Evolutionary conservation across 176 grass and related monocot genomes (phyloP).

Genomic region (Sorghum bicolor): DNA sequence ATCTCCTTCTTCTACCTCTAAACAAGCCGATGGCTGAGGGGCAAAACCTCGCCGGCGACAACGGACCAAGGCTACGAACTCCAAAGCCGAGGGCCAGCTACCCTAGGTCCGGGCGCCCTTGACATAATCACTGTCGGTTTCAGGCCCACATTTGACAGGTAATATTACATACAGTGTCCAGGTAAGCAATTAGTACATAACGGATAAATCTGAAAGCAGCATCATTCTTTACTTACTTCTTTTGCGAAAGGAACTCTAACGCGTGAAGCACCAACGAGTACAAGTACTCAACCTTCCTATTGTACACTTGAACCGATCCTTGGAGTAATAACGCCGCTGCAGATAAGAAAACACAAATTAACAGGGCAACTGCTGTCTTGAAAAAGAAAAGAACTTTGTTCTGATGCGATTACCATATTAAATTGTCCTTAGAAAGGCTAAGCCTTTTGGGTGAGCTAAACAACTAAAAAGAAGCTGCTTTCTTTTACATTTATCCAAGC

Average conservation of each 20-base stretch:
- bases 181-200: background rate
- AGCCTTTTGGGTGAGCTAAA: background rate
- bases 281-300: slow-evolving; percentile 93
- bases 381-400: slow-evolving; percentile 11
- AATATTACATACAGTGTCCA: background rate
- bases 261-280: slow-evolving; percentile 82
- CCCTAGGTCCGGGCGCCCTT: too few species aligned
- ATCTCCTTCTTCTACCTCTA: too few species aligned
- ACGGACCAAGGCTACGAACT: too few species aligned
- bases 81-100: too few species aligned
- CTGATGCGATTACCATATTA: background rate
- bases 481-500: background rate
- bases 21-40: too few species aligned
- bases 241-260: slow-evolving; percentile 82
- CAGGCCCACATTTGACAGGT: background rate
- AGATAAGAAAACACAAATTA: slow-evolving; percentile 24
- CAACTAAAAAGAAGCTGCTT: background rate
- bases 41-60: too few species aligned
- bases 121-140: slow-evolving; percentile 14
- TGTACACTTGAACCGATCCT: slow-evolving; percentile 92
- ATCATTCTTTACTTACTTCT: slow-evolving; percentile 58
- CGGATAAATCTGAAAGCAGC: background rate
- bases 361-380: background rate
- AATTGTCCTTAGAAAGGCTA: background rate
- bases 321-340: slow-evolving; percentile 86